Evolutionary conservation across 768 basidiomycete species (phyloP).

Genomic region (Boletellus emodensis): DNA sequence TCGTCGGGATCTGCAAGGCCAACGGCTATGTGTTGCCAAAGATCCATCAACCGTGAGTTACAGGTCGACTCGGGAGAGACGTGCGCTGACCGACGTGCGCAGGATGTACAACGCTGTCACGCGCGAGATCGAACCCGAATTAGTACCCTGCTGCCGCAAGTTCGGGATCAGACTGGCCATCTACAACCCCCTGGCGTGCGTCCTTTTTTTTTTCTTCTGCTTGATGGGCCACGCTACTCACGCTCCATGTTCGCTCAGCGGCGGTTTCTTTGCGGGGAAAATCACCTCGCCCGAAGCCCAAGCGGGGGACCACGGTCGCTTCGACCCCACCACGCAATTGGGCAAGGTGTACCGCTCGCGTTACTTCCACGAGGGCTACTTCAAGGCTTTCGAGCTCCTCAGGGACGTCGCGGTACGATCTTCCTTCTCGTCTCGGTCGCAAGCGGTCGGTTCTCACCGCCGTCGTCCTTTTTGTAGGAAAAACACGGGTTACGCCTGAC

Average conservation of each 20-base stretch:
- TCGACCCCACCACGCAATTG: constrained; percentile 34
- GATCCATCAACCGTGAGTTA: constrained; percentile 50
- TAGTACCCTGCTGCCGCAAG: constrained; percentile 56
- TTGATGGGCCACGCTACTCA: neutral
- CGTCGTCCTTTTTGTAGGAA: constrained; percentile 25
- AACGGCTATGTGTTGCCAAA: constrained; percentile 54
- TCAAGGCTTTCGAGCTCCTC: constrained; percentile 40
- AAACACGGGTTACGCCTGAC: constrained; percentile 45
- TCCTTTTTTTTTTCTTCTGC: neutral
- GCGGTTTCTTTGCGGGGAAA: constrained; percentile 40
- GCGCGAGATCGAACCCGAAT: constrained; percentile 44
- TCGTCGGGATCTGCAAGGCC: constrained; percentile 52
- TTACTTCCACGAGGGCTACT: constrained; percentile 41
- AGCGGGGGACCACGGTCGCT: constrained; percentile 38
- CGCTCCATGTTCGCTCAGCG: neutral
- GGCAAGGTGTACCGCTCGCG: constrained; percentile 45
- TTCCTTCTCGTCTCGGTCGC: neutral
- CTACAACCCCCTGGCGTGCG: constrained; percentile 52
- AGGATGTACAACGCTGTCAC: constrained; percentile 50
- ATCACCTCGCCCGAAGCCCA: constrained; percentile 34
- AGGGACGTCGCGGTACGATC: constrained; percentile 38
- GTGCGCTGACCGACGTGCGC: no score
- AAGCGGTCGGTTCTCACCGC: neutral
- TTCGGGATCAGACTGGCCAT: constrained; percentile 53
- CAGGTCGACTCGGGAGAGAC: neutral